phyloP scores from a whole-genome alignment of 2,329 filamentous ascomycete species.

The Hymenoscyphus scutula region DNA sequence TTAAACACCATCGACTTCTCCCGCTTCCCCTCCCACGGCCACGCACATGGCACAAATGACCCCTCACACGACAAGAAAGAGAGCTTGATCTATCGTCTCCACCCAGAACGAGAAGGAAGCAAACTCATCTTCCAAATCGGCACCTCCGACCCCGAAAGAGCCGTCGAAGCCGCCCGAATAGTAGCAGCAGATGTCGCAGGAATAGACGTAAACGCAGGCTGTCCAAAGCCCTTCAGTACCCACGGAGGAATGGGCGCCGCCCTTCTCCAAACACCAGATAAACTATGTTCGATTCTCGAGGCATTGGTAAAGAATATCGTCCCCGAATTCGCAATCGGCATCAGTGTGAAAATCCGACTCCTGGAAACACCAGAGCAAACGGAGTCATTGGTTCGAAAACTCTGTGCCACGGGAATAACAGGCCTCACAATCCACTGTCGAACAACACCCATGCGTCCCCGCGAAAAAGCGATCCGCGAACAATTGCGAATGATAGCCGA shows the following conservation, averaged over 20 bases:
- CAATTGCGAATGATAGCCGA: conserved; percentile 81
- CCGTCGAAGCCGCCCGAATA: conserved; percentile 79
- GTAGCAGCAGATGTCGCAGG: conserved; percentile 86
- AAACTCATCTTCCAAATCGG: conserved; percentile 90
- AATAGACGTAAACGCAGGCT: conserved; percentile 97
- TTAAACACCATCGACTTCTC: conserved; percentile 84
- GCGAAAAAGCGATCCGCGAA: conserved; percentile 80
- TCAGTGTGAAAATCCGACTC: conserved; percentile 94
- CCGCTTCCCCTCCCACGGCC: conserved; percentile 66
- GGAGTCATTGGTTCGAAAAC: conserved; percentile 69
- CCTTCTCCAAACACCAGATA: conserved; percentile 79
- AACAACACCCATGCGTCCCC: conserved; percentile 90
- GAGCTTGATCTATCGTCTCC: conserved; percentile 79
- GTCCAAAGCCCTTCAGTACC: conserved; percentile 94
- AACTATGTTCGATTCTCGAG: conserved; percentile 77
- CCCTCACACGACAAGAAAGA: conserved; percentile 52
- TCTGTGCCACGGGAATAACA: conserved; percentile 86
- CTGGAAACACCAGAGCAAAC: conserved; percentile 76
- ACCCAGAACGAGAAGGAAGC: conserved; percentile 71
- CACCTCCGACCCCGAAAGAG: conserved; percentile 76
- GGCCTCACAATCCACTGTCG: conserved; percentile 93
- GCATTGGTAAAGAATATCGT: conserved; percentile 77
- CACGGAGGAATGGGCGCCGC: conserved; percentile 94
- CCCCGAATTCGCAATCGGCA: conserved; percentile 78
- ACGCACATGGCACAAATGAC: conserved; percentile 50